Conservation (phyloP, 371 early-diverging fungal genomes). For the Mucor plumbeus region DNA sequence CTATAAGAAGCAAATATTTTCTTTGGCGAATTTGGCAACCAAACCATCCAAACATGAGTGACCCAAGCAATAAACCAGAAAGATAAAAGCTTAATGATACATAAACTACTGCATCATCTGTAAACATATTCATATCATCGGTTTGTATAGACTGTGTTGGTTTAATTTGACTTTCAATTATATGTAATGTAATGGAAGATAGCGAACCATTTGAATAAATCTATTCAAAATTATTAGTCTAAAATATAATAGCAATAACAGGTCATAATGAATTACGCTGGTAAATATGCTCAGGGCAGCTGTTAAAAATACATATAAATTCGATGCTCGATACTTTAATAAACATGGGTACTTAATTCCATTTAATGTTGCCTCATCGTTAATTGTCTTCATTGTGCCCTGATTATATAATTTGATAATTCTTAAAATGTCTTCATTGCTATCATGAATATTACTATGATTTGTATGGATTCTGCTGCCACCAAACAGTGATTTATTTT, state of each 20-base stretch:
- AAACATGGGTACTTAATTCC: conserved; percentile 5
- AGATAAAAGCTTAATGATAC: conserved; percentile 13
- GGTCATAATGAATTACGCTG: neutral
- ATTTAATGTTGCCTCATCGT: neutral
- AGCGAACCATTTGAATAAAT: conserved; percentile 11
- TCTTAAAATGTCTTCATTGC: conserved; percentile 16
- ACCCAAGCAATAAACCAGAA: conserved; percentile 7
- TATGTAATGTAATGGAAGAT: conserved; percentile 6
- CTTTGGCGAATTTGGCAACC: conserved; percentile 10
- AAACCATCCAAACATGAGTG: conserved; percentile 15
- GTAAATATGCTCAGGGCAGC: conserved; percentile 11
- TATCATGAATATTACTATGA: conserved; percentile 5
- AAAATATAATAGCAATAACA: no score
- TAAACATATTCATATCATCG: neutral
- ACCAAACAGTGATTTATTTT: neutral
- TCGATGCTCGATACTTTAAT: conserved; percentile 20
- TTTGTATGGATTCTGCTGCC: neutral
- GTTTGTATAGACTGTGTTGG: neutral
- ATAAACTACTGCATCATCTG: conserved; percentile 3
- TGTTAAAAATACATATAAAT: conserved; percentile 12
- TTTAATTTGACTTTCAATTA: conserved; percentile 14
- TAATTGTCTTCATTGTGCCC: neutral
- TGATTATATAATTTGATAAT: conserved; percentile 20
- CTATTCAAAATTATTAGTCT: neutral
- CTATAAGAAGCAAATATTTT: conserved; percentile 12